Percentiles rank a stretch among this genome's conserved stretches.
These are phyloP conservation scores for Fusarium subtropicale DNA, from an alignment of 2,329 filamentous ascomycete species.

Conservation along the genomic window DNA sequence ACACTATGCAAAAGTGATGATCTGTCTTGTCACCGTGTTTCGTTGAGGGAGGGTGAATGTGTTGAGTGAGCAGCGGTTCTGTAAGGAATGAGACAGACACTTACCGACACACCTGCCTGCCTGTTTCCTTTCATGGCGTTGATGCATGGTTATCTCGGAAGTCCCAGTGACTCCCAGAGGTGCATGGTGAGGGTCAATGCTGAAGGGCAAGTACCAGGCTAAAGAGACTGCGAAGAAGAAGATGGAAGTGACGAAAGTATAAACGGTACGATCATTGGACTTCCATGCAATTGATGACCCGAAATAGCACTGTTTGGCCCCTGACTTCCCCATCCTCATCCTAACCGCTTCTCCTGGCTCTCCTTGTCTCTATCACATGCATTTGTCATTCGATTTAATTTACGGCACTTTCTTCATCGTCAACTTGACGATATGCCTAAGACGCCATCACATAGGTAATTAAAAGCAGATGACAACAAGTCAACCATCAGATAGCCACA, in stretches of 20 bases:
- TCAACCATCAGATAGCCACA: background rate
- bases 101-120: background rate
- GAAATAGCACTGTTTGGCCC: background rate
- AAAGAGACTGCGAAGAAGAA: constrained; percentile 35
- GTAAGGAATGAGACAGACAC: constrained; percentile 9
- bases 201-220: constrained; percentile 3
- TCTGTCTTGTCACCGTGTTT: constrained; percentile 3
- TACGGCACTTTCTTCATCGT: background rate
- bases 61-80: constrained; percentile 21
- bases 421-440: background rate
- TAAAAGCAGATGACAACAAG: background rate
- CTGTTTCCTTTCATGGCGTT: background rate
- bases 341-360: background rate
- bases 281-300: background rate
- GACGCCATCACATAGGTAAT: background rate
- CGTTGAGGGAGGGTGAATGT: constrained; percentile 29
- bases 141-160: background rate
- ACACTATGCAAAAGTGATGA: constrained; percentile 2
- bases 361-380: background rate
- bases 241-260: background rate
- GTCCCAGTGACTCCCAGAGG: background rate
- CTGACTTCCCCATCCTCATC: background rate
- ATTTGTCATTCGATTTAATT: background rate
- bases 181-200: constrained; percentile 1
- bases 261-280: background rate